Evolutionary conservation across 306 rosid genomes (phyloP).

Genomic region (Lotus japonicus): DNA sequence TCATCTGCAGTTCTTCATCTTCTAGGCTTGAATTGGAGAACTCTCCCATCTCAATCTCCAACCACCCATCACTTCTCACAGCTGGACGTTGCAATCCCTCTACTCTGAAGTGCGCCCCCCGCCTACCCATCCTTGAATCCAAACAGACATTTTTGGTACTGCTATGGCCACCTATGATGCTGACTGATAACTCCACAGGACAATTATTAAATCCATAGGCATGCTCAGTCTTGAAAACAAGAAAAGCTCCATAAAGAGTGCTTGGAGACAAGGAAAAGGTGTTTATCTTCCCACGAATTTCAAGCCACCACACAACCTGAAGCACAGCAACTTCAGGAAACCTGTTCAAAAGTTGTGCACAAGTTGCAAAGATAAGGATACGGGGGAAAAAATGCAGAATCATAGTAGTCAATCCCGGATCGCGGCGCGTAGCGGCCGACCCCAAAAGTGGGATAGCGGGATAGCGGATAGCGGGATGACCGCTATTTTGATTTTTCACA

Average conservation of each 20-base stretch:
- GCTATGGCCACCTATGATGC: neutral
- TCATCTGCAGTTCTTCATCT: constrained; percentile 40
- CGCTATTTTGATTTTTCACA: no score
- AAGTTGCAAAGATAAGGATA: neutral
- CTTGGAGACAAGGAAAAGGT: constrained; percentile 35
- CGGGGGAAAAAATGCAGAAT: neutral
- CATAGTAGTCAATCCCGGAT: no score
- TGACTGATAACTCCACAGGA: constrained; percentile 35
- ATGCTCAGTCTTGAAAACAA: constrained; percentile 39
- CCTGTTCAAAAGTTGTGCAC: constrained; percentile 26
- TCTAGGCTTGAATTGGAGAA: constrained; percentile 43
- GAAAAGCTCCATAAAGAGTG: constrained; percentile 48
- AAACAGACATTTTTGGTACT: constrained; percentile 15
- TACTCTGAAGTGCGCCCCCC: no score
- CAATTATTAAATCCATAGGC: constrained; percentile 23
- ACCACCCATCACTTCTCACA: constrained; percentile 52
- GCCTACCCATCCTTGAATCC: no score
- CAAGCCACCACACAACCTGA: constrained; percentile 56
- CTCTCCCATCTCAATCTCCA: constrained; percentile 63
- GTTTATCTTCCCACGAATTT: constrained; percentile 50
- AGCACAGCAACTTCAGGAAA: constrained; percentile 62
- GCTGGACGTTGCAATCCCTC: constrained; percentile 15
- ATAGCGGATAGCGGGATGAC: no score
- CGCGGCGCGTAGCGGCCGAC: no score
- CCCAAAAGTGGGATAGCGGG: no score